These are phyloP conservation scores for Pseudonectria foliicola DNA, from an alignment of 2,329 filamentous ascomycete species.

Conservation along the genomic window DNA sequence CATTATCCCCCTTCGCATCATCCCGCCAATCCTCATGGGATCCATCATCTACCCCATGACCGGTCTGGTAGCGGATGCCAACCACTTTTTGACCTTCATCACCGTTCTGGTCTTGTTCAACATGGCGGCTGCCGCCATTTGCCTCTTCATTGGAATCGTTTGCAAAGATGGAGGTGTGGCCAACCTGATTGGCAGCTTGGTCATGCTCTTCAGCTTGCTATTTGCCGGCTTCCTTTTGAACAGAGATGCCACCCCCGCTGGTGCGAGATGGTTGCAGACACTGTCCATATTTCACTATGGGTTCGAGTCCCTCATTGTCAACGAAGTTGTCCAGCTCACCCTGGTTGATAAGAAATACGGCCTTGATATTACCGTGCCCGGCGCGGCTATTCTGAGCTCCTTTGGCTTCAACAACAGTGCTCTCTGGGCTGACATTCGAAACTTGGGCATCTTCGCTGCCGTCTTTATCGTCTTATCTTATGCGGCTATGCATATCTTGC, in stretches of 20 bases:
- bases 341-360: constrained; percentile 93
- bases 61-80: constrained; percentile 72
- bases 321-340: constrained; percentile 85
- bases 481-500: constrained; percentile 81
- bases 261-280: constrained; percentile 83
- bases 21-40: constrained; percentile 92
- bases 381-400: constrained; percentile 84
- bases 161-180: constrained; percentile 89
- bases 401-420: constrained; percentile 90
- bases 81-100: constrained; percentile 86
- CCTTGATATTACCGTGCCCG: constrained; percentile 91
- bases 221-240: constrained; percentile 94
- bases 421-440: constrained; percentile 77
- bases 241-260: constrained; percentile 81
- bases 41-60: constrained; percentile 98
- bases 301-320: constrained; percentile 94
- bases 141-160: constrained; percentile 91
- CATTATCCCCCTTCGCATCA: constrained; percentile 85
- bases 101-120: constrained; percentile 93
- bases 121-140: constrained; percentile 85
- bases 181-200: constrained; percentile 85
- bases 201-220: constrained; percentile 94
- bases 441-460: constrained; percentile 73
- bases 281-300: constrained; percentile 98
- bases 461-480: constrained; percentile 86